Conservation (phyloP, 83 land plant genomes). For the Diphasiastrum complanatum region DNA sequence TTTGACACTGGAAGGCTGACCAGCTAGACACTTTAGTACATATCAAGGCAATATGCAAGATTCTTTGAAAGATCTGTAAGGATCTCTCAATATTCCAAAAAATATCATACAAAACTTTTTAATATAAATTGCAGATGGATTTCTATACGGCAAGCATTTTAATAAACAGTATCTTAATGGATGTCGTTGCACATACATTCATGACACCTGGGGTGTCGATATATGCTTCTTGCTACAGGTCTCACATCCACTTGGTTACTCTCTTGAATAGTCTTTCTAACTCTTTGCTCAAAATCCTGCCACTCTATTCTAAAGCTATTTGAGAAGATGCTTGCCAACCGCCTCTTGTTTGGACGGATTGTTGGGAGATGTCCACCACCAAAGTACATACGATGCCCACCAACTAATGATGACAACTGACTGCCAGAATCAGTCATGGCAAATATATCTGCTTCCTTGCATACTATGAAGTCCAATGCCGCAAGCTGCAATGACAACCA, state of each 20-base stretch:
- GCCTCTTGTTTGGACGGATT: conserved; percentile 79
- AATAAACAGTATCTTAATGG: no score
- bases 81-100: no score
- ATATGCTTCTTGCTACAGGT: conserved; percentile 73
- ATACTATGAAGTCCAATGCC: conserved; percentile 83
- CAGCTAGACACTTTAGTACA: no score
- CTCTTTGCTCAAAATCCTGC: conserved; percentile 61
- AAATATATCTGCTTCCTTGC: conserved; percentile 75
- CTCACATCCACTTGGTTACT: conserved; percentile 51
- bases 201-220: conserved; percentile 73
- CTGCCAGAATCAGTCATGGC: conserved; percentile 98
- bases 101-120: no score
- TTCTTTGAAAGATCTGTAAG: no score
- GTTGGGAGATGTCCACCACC: conserved; percentile 71
- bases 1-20: no score
- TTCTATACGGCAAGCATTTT: no score
- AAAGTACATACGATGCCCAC: conserved; percentile 77
- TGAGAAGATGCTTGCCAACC: conserved; percentile 60
- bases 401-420: conserved; percentile 77
- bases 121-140: no score
- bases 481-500: conserved; percentile 52
- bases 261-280: conserved; percentile 74
- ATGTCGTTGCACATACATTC: conserved; percentile 94
- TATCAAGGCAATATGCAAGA: no score
- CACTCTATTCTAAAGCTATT: conserved; percentile 75